These are phyloP conservation scores for Dothidotthia symphoricarpi DNA, from an alignment of 2,329 filamentous ascomycete species.

Conservation along the genomic window DNA sequence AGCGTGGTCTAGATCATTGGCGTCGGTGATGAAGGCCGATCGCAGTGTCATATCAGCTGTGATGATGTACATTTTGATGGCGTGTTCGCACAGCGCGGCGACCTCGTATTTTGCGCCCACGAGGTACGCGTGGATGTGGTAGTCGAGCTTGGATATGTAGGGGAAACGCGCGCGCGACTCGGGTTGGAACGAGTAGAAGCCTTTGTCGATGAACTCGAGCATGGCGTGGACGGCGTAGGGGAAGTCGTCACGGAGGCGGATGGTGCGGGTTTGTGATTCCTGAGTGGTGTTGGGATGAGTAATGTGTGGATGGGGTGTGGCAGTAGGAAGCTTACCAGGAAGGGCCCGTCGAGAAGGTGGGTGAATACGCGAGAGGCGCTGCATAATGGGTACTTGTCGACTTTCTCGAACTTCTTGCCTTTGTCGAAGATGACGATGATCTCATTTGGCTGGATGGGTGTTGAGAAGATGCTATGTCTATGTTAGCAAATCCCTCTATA, in stretches of 20 bases:
- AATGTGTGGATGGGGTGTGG: not conserved
- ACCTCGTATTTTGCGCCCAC: constrained; percentile 22
- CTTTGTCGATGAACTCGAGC: constrained; percentile 20
- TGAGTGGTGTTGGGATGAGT: not conserved
- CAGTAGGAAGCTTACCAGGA: constrained; percentile 3
- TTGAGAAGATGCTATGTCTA: constrained; percentile 6
- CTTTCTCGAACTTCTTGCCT: constrained; percentile 14
- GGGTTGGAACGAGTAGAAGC: constrained; percentile 18
- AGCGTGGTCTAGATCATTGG: not conserved
- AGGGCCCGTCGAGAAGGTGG: constrained; percentile 10
- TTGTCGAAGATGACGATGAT: constrained; percentile 18
- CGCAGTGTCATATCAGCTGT: constrained; percentile 10
- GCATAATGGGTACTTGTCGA: constrained; percentile 16
- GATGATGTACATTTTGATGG: constrained; percentile 13
- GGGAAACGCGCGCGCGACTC: constrained; percentile 8
- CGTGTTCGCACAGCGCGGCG: constrained; percentile 8
- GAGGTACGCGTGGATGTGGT: constrained; percentile 28
- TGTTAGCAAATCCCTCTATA: constrained; percentile 1
- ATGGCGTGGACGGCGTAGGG: constrained; percentile 19
- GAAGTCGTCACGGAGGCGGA: constrained; percentile 24
- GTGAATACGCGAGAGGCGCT: constrained; percentile 17
- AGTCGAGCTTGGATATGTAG: constrained; percentile 21
- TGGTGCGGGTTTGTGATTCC: constrained; percentile 7
- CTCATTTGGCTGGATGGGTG: constrained; percentile 10
- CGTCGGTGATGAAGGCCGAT: constrained; percentile 1